A percentile compares a stretch with the other conserved stretches of the same genome.
These are phyloP conservation scores for Capronia coronata DNA, from an alignment of 2,329 filamentous ascomycete genomes.

Conservation along the genomic window DNA sequence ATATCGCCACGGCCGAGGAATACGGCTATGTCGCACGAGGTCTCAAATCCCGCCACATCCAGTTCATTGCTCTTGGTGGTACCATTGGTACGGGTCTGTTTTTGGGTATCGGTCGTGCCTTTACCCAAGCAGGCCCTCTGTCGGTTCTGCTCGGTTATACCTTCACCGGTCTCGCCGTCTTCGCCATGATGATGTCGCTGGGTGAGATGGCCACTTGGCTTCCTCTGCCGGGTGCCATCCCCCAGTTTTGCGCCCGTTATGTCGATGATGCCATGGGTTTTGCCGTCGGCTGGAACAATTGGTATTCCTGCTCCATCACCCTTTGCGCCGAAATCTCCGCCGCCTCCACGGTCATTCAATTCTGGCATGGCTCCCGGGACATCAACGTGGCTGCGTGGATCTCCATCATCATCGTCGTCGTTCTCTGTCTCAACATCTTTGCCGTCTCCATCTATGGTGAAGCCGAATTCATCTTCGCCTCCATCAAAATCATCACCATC, in stretches of 20 bases:
- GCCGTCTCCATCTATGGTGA: conserved; percentile 45
- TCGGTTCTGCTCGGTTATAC: conserved; percentile 36
- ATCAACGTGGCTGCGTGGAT: conserved; percentile 33
- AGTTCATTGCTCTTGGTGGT: conserved; percentile 36
- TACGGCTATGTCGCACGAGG: conserved; percentile 33
- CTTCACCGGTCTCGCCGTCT: conserved; percentile 29
- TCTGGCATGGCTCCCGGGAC: conserved; percentile 45
- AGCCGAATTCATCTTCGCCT: conserved; percentile 47
- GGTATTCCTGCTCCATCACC: conserved; percentile 39
- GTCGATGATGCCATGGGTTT: conserved; percentile 42
- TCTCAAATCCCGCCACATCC: conserved; percentile 37
- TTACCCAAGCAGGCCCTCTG: conserved; percentile 34
- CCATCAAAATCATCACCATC: conserved; percentile 47
- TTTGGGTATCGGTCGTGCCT: conserved; percentile 35
- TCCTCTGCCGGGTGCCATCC: conserved; percentile 38
- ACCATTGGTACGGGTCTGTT: conserved; percentile 37
- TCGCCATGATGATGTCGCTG: conserved; percentile 35
- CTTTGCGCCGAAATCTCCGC: conserved; percentile 55
- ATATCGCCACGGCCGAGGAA: conserved; percentile 42
- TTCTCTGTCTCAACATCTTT: conserved; percentile 57
- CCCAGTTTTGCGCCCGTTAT: conserved; percentile 38
- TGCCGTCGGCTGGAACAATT: conserved; percentile 45
- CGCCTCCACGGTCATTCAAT: conserved; percentile 57
- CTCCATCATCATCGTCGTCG: conserved; percentile 28
- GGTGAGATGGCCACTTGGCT: conserved; percentile 41